Evolutionary conservation across 2,329 filamentous ascomycete species (phyloP).

Genomic region (Nigrograna mackinnonii): DNA sequence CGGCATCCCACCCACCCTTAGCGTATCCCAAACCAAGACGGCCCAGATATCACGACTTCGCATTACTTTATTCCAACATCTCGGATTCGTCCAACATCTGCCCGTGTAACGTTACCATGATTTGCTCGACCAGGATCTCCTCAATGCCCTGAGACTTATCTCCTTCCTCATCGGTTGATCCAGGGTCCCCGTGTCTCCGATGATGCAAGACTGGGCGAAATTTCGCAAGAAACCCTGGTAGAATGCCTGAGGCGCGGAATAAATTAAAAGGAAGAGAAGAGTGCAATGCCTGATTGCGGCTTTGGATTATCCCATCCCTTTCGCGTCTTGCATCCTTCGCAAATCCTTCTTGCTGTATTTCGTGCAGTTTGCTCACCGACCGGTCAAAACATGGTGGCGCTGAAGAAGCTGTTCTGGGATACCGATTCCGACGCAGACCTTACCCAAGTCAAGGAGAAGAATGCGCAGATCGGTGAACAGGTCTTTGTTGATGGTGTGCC

Average conservation of each 20-base stretch:
- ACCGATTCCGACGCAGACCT: constrained; percentile 17
- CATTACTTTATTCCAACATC: no score
- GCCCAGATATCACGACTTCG: no score
- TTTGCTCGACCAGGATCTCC: no score
- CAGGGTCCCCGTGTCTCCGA: not conserved
- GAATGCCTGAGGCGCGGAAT: constrained; percentile 1
- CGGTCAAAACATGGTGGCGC: constrained; percentile 5
- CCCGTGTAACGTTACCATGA: no score
- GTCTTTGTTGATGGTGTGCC: constrained; percentile 23
- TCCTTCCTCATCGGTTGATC: not conserved
- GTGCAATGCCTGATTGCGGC: not conserved
- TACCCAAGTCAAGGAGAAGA: constrained; percentile 22
- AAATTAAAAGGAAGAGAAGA: not conserved
- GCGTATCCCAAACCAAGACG: no score
- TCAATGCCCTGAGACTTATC: not conserved
- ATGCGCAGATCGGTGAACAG: constrained; percentile 29
- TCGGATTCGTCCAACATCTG: no score
- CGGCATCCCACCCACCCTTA: no score
- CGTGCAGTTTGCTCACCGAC: not conserved
- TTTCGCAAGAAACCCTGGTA: not conserved
- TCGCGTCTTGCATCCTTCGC: not conserved
- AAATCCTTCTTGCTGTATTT: not conserved
- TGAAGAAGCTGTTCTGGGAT: constrained; percentile 20
- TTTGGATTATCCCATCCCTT: not conserved
- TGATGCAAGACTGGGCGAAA: constrained; percentile 4